These are phyloP conservation scores for Lactarius indigo DNA, from an alignment of 768 basidiomycete genomes.

Conservation along the genomic window DNA sequence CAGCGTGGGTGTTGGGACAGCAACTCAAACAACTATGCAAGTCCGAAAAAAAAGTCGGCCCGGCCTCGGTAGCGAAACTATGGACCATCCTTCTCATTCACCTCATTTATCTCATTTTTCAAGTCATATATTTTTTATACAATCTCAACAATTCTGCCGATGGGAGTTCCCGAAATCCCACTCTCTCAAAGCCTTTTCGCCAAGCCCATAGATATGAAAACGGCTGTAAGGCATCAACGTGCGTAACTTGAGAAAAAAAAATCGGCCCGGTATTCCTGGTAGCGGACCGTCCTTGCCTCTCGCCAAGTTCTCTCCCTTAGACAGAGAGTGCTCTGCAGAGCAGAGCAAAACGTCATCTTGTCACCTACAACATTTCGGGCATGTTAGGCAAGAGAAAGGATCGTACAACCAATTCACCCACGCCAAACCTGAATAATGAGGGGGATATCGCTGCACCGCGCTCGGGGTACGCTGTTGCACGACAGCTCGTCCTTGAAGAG, in stretches of 20 bases:
- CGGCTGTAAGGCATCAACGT: too few relatives aligned
- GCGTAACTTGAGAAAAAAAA: too few relatives aligned
- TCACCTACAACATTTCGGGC: neutral
- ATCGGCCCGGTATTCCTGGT: neutral
- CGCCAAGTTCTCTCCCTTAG: neutral
- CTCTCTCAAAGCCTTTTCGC: too few relatives aligned
- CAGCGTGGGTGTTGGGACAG: neutral
- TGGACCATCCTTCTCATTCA: too few relatives aligned
- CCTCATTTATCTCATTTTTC: too few relatives aligned
- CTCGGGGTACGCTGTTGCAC: conserved; percentile 1
- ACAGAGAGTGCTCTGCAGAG: too few relatives aligned
- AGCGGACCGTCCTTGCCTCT: neutral
- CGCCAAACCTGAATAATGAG: neutral
- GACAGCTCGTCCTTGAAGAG: conserved; percentile 38
- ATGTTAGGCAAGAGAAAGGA: neutral
- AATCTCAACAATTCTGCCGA: too few relatives aligned
- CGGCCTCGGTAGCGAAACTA: neutral
- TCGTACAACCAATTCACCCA: neutral
- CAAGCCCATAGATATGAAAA: too few relatives aligned
- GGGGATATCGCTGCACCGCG: neutral
- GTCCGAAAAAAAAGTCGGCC: neutral
- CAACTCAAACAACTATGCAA: neutral
- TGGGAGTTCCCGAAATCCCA: too few relatives aligned
- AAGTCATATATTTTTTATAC: too few relatives aligned
- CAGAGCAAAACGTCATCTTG: neutral